A percentile compares a stretch with the other conserved stretches of the same genome.
Evolutionary conservation across 2,329 filamentous ascomycete species (phyloP).

Genomic region (Penicillium freii): DNA sequence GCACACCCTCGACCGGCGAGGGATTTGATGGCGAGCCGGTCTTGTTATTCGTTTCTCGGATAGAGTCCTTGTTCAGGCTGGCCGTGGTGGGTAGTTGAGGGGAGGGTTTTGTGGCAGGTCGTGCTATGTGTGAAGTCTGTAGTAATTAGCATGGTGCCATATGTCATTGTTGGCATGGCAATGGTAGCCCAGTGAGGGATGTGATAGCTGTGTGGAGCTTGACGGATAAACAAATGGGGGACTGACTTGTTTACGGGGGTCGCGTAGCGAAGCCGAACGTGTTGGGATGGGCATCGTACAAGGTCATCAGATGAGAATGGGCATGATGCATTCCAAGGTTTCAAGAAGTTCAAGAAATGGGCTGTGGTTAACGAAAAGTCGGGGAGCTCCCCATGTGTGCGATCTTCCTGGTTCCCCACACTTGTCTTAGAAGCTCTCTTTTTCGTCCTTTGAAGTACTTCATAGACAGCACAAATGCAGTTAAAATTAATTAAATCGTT

Average conservation of each 20-base stretch:
- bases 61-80: constrained; percentile 13
- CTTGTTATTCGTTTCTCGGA: constrained; percentile 13
- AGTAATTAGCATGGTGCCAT: constrained; percentile 5
- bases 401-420: background rate
- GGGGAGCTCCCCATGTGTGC: background rate
- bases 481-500: too few relatives aligned
- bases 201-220: constrained; percentile 18
- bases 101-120: constrained; percentile 19
- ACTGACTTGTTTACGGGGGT: constrained; percentile 35
- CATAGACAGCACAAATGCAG: too few relatives aligned
- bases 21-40: constrained; percentile 9
- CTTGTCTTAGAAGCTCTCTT: background rate
- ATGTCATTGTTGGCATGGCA: background rate
- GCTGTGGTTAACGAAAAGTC: background rate
- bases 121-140: constrained; percentile 27
- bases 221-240: background rate
- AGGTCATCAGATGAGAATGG: background rate
- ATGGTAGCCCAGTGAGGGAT: constrained; percentile 6
- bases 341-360: background rate
- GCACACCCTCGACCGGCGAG: constrained; percentile 13
- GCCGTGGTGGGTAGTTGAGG: constrained; percentile 1
- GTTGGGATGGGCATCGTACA: constrained; percentile 41
- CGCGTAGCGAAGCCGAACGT: constrained; percentile 37
- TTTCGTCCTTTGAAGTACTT: background rate
- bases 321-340: background rate